Conservation (phyloP, 257 asterid species). For the Solanum tarijense region DNA sequence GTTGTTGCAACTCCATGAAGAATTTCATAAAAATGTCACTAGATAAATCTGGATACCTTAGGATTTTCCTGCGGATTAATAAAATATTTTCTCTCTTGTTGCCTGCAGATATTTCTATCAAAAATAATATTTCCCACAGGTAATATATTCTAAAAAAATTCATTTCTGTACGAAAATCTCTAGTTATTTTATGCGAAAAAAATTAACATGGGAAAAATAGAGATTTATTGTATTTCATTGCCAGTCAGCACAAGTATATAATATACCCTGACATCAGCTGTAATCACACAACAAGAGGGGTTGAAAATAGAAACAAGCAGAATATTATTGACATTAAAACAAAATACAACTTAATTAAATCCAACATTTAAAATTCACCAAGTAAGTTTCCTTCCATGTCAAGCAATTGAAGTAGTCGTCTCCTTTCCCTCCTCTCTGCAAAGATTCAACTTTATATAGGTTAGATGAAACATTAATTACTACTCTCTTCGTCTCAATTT, state of each 20-base stretch:
- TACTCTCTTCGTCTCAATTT: no score
- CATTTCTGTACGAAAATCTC: background rate
- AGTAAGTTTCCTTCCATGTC: background rate
- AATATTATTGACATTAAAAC: background rate
- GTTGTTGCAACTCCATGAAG: no score
- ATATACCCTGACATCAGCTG: background rate
- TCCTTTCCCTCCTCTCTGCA: background rate
- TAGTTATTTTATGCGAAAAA: background rate
- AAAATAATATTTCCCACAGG: no score
- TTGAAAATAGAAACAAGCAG: background rate
- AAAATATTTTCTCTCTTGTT: no score
- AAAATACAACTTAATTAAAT: background rate
- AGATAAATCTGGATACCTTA: no score
- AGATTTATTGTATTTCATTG: background rate
- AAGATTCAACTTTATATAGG: background rate
- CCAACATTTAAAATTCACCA: background rate
- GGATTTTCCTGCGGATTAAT: no score
- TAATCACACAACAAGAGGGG: background rate
- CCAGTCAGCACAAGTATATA: background rate
- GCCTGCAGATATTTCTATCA: no score
- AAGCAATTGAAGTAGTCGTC: background rate
- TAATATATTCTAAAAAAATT: no score
- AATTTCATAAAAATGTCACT: no score
- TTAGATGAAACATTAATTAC: background rate
- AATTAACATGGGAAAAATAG: background rate